These are phyloP conservation scores for Lactarius quietus DNA, from an alignment of 768 basidiomycete species.

Conservation along the genomic window DNA sequence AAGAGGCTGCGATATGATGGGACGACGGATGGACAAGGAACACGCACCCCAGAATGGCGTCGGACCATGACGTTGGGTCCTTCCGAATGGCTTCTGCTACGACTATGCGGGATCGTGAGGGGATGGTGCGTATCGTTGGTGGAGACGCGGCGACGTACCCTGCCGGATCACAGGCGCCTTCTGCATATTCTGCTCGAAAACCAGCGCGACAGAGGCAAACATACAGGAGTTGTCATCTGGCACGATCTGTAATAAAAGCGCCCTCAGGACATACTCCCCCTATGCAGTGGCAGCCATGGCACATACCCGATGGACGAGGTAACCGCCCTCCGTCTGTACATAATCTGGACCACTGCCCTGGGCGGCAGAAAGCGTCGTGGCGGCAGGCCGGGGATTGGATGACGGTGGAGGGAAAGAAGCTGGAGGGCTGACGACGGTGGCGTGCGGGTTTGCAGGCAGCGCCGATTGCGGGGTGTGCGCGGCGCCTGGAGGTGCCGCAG, in stretches of 20 bases:
- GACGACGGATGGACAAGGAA: not conserved
- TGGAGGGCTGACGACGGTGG: constrained; percentile 28
- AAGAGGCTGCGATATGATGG: not conserved
- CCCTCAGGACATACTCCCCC: constrained; percentile 3
- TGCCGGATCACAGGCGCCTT: constrained; percentile 68
- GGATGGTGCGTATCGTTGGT: not conserved
- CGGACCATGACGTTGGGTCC: constrained; percentile 70
- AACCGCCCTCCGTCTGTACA: constrained; percentile 59
- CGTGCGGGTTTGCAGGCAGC: constrained; percentile 28
- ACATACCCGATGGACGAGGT: constrained; percentile 69
- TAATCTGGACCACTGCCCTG: constrained; percentile 45
- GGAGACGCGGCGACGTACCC: constrained; percentile 43
- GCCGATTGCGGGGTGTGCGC: constrained; percentile 7
- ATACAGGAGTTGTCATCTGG: constrained; percentile 98
- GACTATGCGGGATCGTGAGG: constrained; percentile 43
- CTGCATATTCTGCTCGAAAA: constrained; percentile 80
- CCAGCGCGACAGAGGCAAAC: constrained; percentile 80
- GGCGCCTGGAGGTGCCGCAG: constrained; percentile 24
- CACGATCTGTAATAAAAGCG: constrained; percentile 52
- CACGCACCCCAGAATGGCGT: constrained; percentile 80
- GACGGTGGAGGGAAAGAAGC: constrained; percentile 27
- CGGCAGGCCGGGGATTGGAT: constrained; percentile 24
- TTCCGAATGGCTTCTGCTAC: constrained; percentile 79
- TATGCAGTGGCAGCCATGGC: constrained; percentile 8
- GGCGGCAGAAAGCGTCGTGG: constrained; percentile 26